These are phyloP conservation scores for Gypsophila paniculata DNA, from an alignment of 179 eudicot genomes.

Conservation along the genomic window DNA sequence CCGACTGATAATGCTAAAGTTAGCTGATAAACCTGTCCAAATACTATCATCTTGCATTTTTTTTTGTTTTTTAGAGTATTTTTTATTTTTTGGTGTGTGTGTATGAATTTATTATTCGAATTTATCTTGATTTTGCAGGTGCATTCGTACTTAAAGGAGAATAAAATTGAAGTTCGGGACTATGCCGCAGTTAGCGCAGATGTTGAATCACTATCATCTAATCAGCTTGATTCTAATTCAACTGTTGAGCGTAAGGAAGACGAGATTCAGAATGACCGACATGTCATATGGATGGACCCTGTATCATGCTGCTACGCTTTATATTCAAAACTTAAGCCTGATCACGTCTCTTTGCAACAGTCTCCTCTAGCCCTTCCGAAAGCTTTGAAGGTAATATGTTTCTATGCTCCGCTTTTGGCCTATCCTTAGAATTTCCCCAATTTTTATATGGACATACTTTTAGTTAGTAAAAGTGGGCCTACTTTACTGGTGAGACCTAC, in stretches of 20 bases:
- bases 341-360: conserved; percentile 67
- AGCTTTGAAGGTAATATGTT: conserved; percentile 67
- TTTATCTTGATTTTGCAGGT: conserved; percentile 38
- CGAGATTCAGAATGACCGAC: conserved; percentile 33
- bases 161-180: conserved; percentile 73
- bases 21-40: too few species aligned
- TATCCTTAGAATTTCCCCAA: too few species aligned
- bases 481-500: too few species aligned
- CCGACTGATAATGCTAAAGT: too few species aligned
- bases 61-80: neutral
- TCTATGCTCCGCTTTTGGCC: neutral
- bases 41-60: too few species aligned
- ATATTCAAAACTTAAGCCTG: conserved; percentile 62
- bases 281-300: conserved; percentile 78
- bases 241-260: conserved; percentile 28
- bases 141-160: conserved; percentile 51
- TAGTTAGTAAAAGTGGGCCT: too few species aligned
- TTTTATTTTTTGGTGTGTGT: neutral
- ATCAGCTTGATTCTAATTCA: conserved; percentile 49
- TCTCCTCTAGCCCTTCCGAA: conserved; percentile 93
- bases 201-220: conserved; percentile 59
- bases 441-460: too few species aligned
- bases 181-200: conserved; percentile 67
- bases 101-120: neutral
- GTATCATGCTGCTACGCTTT: conserved; percentile 82